Evolutionary conservation across 257 asterid species (phyloP).

Genomic region (Petrea volubilis): DNA sequence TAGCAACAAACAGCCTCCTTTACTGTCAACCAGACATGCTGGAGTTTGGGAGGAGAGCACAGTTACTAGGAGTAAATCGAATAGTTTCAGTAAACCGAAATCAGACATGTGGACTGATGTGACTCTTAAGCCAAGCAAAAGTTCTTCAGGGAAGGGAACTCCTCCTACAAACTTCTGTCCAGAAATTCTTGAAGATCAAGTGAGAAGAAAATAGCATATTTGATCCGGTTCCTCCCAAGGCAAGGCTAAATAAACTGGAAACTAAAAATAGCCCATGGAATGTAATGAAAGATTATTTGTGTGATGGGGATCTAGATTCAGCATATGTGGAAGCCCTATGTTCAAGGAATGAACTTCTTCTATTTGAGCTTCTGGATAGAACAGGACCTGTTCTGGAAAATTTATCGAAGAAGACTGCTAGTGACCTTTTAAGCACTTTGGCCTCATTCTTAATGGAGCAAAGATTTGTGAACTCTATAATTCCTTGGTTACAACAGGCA

Average conservation of each 20-base stretch:
- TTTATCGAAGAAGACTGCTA: slow-evolving; percentile 66
- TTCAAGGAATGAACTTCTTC: slow-evolving; percentile 67
- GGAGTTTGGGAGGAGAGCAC: slow-evolving; percentile 54
- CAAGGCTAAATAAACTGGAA: slow-evolving; percentile 49
- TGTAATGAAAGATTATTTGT: slow-evolving; percentile 50
- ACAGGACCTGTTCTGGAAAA: slow-evolving; percentile 84
- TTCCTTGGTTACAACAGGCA: slow-evolving; percentile 98
- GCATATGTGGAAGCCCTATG: slow-evolving; percentile 80
- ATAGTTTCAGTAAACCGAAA: slow-evolving; percentile 49
- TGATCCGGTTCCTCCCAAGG: slow-evolving; percentile 44
- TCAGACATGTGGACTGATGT: slow-evolving; percentile 57
- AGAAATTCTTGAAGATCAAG: slow-evolving; percentile 46
- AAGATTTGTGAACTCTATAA: slow-evolving; percentile 64
- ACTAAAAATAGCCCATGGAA: slow-evolving; percentile 52
- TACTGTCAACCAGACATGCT: slow-evolving; percentile 44
- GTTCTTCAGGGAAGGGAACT: slow-evolving; percentile 43
- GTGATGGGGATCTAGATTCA: slow-evolving; percentile 70
- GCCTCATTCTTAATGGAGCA: slow-evolving; percentile 68
- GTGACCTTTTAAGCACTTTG: slow-evolving; percentile 59
- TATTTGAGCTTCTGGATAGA: slow-evolving; percentile 85
- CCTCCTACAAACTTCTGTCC: slow-evolving; percentile 35
- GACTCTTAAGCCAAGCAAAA: slow-evolving; percentile 46
- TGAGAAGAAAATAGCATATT: slow-evolving; percentile 39
- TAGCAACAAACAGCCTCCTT: slow-evolving; percentile 47
- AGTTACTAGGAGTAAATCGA: slow-evolving; percentile 50